These are phyloP conservation scores for Musa balbisiana DNA, from an alignment of 202 grass and related monocot species.

Conservation along the genomic window DNA sequence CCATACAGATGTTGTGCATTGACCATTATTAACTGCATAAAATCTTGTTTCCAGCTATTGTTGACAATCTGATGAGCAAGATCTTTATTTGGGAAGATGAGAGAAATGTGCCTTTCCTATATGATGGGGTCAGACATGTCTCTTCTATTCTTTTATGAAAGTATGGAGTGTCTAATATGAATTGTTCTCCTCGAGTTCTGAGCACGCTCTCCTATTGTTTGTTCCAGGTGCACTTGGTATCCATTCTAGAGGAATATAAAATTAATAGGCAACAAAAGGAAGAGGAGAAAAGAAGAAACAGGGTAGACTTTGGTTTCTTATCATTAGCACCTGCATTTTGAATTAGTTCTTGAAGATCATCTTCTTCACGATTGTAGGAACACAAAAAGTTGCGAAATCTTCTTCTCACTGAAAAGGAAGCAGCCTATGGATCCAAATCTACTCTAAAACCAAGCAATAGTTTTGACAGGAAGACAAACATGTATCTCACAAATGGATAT, in stretches of 20 bases:
- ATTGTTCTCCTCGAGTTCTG: neutral
- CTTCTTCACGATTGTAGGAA: constrained; percentile 27
- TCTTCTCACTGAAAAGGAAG: constrained; percentile 53
- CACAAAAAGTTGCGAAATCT: constrained; percentile 61
- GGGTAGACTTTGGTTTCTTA: constrained; percentile 26
- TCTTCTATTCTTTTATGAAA: neutral
- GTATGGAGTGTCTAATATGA: neutral
- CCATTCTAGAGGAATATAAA: constrained; percentile 33
- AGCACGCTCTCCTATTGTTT: neutral
- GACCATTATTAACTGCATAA: neutral
- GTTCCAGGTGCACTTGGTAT: constrained; percentile 26
- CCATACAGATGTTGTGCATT: neutral
- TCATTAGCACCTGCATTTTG: neutral
- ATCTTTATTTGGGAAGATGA: constrained; percentile 52
- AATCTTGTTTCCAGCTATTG: constrained; percentile 22
- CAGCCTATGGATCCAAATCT: constrained; percentile 34
- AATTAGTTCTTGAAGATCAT: neutral
- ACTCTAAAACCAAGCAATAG: constrained; percentile 46
- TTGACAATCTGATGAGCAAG: constrained; percentile 54
- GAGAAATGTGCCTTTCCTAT: constrained; percentile 46
- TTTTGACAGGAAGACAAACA: constrained; percentile 31
- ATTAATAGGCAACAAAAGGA: neutral
- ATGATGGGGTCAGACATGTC: constrained; percentile 38
- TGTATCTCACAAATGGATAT: constrained; percentile 43
- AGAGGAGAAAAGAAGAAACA: constrained; percentile 35